Conservation (phyloP, 1,284 basidiomycete genomes). For the Peniophora sp. region DNA sequence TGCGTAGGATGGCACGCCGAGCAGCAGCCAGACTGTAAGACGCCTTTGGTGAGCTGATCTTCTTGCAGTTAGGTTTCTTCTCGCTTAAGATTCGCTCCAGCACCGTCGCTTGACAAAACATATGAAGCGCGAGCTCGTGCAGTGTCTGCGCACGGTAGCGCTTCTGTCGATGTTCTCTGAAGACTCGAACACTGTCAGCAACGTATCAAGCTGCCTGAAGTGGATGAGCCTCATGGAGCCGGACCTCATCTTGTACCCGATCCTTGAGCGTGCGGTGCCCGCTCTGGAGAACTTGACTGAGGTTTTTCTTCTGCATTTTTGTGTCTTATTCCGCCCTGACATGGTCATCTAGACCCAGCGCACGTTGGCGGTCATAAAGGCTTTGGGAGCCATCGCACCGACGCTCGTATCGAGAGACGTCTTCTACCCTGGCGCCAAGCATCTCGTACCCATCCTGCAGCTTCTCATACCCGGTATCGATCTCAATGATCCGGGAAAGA, state of each 20-base stretch:
- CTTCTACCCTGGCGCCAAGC: conserved; percentile 75
- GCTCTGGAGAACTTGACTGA: conserved; percentile 85
- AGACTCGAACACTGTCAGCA: conserved; percentile 53
- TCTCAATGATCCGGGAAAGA: conserved; percentile 88
- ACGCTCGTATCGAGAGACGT: conserved; percentile 74
- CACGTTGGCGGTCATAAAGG: conserved; percentile 82
- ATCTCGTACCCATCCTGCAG: conserved; percentile 77
- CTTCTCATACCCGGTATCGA: conserved; percentile 86
- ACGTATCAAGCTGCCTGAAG: conserved; percentile 65
- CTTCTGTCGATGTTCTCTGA: conserved; percentile 90
- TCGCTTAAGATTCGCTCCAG: conserved; percentile 24
- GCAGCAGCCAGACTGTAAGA: conserved; percentile 75
- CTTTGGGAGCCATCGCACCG: conserved; percentile 73
- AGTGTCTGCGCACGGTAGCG: conserved; percentile 75
- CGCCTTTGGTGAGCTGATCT: conserved; percentile 43
- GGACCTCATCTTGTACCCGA: conserved; percentile 78
- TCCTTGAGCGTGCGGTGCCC: conserved; percentile 81
- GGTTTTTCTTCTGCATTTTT: conserved; percentile 28
- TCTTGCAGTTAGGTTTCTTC: not conserved
- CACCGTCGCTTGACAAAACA: conserved; percentile 68
- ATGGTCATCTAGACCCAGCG: conserved; percentile 57
- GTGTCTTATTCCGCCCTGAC: not conserved
- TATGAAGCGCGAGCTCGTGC: conserved; percentile 85
- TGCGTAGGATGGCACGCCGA: conserved; percentile 73
- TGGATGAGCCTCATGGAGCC: conserved; percentile 82